Evolutionary conservation across 352 stramenopile species (phyloP).

Genomic region (Blastocystis sp.): DNA sequence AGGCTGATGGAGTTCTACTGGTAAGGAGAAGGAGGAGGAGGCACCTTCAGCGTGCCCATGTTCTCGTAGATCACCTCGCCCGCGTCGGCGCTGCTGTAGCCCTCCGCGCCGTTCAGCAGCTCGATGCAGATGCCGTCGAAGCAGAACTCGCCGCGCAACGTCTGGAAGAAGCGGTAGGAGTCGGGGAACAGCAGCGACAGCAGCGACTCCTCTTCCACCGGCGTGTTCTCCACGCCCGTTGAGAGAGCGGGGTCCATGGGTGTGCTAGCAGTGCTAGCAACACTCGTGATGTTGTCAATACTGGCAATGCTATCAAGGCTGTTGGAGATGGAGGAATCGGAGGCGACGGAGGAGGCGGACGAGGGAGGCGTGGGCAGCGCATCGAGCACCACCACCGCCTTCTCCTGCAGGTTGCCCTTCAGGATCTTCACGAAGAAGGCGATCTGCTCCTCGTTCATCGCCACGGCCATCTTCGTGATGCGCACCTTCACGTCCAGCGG

Average conservation of each 20-base stretch:
- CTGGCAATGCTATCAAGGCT: background rate
- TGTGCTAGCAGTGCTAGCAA: background rate
- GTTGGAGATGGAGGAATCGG: background rate
- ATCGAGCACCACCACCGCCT: slow-evolving; percentile 26
- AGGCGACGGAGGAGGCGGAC: background rate
- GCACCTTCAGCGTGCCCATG: slow-evolving; percentile 45
- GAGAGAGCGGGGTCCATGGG: background rate
- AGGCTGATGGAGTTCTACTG: slow-evolving; percentile 53
- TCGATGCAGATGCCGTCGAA: slow-evolving; percentile 66
- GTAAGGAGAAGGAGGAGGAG: background rate
- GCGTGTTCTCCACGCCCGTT: background rate
- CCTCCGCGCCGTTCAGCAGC: slow-evolving; percentile 24
- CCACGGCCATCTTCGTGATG: slow-evolving; percentile 61
- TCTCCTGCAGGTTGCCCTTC: slow-evolving; percentile 52
- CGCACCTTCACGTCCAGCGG: slow-evolving; percentile 23
- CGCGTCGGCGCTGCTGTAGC: background rate
- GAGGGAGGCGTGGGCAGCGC: background rate
- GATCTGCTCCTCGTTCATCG: slow-evolving; percentile 50
- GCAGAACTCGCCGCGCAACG: slow-evolving; percentile 25
- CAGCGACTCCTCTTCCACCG: background rate
- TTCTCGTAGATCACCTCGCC: slow-evolving; percentile 55
- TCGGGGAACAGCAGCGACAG: background rate
- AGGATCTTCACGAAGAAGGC: slow-evolving; percentile 17
- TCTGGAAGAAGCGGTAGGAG: slow-evolving; percentile 17
- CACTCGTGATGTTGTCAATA: background rate